Percentiles rank a stretch among this genome's conserved stretches.
phyloP scores from a whole-genome alignment of 306 rosid genomes.

The Datisca glomerata region DNA sequence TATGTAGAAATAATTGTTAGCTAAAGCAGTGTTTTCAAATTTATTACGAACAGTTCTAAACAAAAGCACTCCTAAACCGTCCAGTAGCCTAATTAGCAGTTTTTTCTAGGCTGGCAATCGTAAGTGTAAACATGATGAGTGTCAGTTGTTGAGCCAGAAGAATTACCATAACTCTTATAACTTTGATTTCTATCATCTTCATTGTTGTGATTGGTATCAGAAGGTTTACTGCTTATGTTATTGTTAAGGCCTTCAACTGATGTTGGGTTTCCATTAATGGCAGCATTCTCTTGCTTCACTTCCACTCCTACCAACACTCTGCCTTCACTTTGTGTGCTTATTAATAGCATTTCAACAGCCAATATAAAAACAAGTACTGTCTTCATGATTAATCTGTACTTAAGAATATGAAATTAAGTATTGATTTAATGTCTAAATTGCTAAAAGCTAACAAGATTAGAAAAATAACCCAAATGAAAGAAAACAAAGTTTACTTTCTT shows the following conservation, averaged over 20 bases:
- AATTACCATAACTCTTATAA: slow-evolving; percentile 11
- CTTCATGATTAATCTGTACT: slow-evolving; percentile 13
- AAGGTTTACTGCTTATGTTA: slow-evolving; percentile 2
- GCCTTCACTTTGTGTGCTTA: slow-evolving; percentile 7
- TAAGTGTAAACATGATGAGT: slow-evolving; percentile 5
- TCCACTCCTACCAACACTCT: slow-evolving; percentile 4
- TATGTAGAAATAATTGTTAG: too few relatives aligned
- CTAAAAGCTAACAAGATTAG: neutral
- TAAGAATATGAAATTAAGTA: neutral
- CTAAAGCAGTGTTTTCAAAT: too few relatives aligned
- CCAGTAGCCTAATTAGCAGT: too few relatives aligned
- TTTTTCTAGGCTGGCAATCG: slow-evolving; percentile 8
- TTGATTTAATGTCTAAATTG: neutral
- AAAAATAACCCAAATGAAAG: neutral
- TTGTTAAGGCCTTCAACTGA: neutral
- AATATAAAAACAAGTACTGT: neutral
- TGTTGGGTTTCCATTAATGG: neutral
- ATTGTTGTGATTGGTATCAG: neutral
- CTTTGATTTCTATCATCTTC: slow-evolving; percentile 10
- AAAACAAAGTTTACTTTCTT: neutral
- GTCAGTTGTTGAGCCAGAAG: slow-evolving; percentile 9
- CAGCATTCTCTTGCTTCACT: neutral
- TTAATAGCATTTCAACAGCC: slow-evolving; percentile 2
- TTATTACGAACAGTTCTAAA: too few relatives aligned
- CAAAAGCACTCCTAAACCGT: too few relatives aligned